Percentiles rank a stretch among this genome's conserved stretches.
phyloP scores from a whole-genome alignment of 1,284 basidiomycete species.

The Retiboletus fuscus region DNA sequence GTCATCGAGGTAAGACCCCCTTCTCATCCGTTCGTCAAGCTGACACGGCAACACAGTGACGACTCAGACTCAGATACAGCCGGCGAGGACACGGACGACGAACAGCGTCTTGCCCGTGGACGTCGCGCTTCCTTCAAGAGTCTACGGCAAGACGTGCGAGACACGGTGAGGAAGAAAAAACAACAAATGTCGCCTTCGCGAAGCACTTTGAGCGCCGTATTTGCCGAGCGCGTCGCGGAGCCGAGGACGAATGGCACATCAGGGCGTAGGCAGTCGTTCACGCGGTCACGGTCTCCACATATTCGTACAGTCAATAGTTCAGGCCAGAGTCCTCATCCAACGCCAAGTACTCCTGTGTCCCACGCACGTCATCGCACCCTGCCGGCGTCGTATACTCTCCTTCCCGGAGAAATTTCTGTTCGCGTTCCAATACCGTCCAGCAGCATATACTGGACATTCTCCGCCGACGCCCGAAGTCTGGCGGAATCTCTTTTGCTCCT shows the following conservation, averaged over 20 bases:
- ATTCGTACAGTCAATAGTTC: constrained; percentile 33
- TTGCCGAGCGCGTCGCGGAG: constrained; percentile 36
- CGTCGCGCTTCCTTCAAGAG: constrained; percentile 45
- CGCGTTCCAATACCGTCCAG: constrained; percentile 36
- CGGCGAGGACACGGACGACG: constrained; percentile 50
- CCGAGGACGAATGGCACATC: constrained; percentile 34
- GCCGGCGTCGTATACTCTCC: constrained; percentile 30
- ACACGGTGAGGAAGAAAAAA: constrained; percentile 46
- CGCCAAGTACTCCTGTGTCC: constrained; percentile 24
- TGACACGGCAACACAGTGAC: constrained; percentile 41
- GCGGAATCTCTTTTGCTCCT: constrained; percentile 43
- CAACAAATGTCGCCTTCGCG: constrained; percentile 41
- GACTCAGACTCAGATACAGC: constrained; percentile 47
- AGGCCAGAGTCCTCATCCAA: constrained; percentile 37
- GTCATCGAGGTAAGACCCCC: constrained; percentile 69
- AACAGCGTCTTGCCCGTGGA: constrained; percentile 41
- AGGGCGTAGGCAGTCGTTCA: constrained; percentile 37
- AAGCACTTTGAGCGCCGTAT: constrained; percentile 37
- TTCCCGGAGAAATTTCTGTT: constrained; percentile 42
- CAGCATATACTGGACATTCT: constrained; percentile 39
- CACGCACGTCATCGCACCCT: constrained; percentile 43
- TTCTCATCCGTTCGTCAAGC: constrained; percentile 10
- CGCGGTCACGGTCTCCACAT: constrained; percentile 44
- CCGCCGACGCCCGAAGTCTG: constrained; percentile 42
- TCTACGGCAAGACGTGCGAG: constrained; percentile 39